Base-by-base conservation (phyloP, 2,329 filamentous ascomycete species). In the Xylaria arbuscula region DNA sequence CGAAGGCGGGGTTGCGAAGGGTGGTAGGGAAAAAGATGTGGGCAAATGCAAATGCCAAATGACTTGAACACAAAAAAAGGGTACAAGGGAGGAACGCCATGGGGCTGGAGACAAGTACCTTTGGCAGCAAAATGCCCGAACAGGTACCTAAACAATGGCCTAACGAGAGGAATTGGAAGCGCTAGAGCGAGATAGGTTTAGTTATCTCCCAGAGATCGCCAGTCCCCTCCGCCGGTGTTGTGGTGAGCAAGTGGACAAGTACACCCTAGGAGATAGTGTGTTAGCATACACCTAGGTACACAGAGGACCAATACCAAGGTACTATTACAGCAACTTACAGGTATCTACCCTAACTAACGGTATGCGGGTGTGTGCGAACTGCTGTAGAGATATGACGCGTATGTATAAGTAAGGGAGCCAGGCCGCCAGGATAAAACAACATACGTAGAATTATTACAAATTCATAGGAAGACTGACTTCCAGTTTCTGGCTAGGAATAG, bases 1-100 rank as follows among this genome's bases (percentile, higher is more conserved):
- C 64, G 64, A 70, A 64, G 70, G 70, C 70, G 70, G 70, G 70
- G 70, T 71, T 70, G 67, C 55, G 51, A 68, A 67, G 67, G 58
- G 68, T 42, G 59, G 67, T 70, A 67, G 64, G 61, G 28, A 58
- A 53, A 56, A 66, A 60, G 58, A 62, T 64, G 61, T 63, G 66
- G 66, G 62, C 62, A 62, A 54, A 55, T 63, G 61, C 47, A 60
- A 57, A 59, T 66, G 62, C 54, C 64, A 69, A 69, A 64, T 67
- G 67, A 64, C 62, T 51, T 61, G 62, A 24, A 68, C 24, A 42
- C 62, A 70, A 68, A 66, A 59, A 55, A 53, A 48, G 28, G 47
- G 28, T 38, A 28, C 24, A 34, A 13, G 38, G 15, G 24, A 32
- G 13, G 22, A 58, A 45, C 50, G 28, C 28, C 28, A 5, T 28